These are phyloP conservation scores for Fusarium sp. DNA, from an alignment of 2,329 filamentous ascomycete genomes.

Conservation along the genomic window DNA sequence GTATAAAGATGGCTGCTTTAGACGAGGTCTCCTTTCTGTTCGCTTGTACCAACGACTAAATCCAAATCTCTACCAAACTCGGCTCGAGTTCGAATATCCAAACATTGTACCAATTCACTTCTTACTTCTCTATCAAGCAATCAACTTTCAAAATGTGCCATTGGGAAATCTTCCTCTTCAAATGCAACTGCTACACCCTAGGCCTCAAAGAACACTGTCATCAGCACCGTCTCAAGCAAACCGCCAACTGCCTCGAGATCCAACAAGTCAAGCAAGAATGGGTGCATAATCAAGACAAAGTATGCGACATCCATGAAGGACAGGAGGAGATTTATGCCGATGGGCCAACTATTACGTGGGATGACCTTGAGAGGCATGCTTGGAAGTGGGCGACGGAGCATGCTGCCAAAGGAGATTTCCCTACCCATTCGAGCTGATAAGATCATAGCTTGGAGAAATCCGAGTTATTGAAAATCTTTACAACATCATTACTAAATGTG, in stretches of 20 bases:
- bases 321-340: background rate
- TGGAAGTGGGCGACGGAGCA: slow-evolving; percentile 17
- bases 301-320: slow-evolving; percentile 7
- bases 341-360: slow-evolving; percentile 8
- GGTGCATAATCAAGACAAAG: slow-evolving; percentile 18
- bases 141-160: slow-evolving; percentile 21
- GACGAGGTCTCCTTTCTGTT: background rate
- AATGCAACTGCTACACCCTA: slow-evolving; percentile 19
- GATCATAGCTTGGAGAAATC: background rate
- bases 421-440: background rate
- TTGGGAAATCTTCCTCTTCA: slow-evolving; percentile 30
- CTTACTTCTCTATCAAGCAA: background rate
- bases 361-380: slow-evolving; percentile 13
- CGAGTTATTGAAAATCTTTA: too few species aligned
- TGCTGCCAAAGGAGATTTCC: slow-evolving; percentile 14
- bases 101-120: background rate
- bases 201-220: slow-evolving; percentile 29
- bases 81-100: background rate
- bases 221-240: slow-evolving; percentile 11
- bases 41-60: background rate
- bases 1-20: background rate
- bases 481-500: background rate
- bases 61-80: background rate
- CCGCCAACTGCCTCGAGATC: slow-evolving; percentile 17
- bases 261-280: slow-evolving; percentile 30